Base-by-base conservation (phyloP, 139 green algal species). In the Tetraselmis chui region DNA sequence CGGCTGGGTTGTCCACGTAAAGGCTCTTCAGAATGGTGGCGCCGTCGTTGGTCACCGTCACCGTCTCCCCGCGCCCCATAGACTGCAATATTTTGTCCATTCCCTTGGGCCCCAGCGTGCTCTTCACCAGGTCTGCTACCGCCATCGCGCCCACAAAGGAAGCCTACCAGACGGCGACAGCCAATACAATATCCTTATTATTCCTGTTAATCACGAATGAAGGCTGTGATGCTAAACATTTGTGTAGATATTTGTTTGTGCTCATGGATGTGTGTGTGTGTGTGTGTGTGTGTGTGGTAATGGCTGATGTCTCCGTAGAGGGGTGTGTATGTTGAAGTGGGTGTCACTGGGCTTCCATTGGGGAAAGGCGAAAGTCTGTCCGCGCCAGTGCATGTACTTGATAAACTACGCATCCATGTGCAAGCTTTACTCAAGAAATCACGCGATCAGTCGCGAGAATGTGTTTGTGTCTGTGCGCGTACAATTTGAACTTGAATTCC, bases 81-180 rank as follows among this genome's bases (percentile, higher is more conserved):
- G 92, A 98, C 81, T 99, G 95, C 81, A 99, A 87, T 79, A 99
- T 99, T 84, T 99, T 99, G 88, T 99, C 97, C 95, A 98, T 98
- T 81, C 95, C 97, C 84, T 99, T 99, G 23, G 97, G 97, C 1
- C 97, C 97, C 2, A 99, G 91, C 2, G 97, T 99, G 0, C 92
- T 97, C 84, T 99, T 99, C 0, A 99, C 94, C 1, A 99, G 89
- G 85, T 99, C 97, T 32, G 95, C 92, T 31, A 99, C 97, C 23
- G 97, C 97, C 84, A 99, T 96, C 25, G 97, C 97, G 26, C 97
- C 97, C 18, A 99, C 91, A 83, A 99, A 99, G 0, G 94, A 93
- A 0, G 94, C 88, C 94, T 98, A 87, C 75, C 90, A 27, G 1
- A 59, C 30, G 29, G 23, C 31, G 1, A 31, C n/a, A 30, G 32